Percentiles rank a stretch among this genome's conserved stretches.
These are phyloP conservation scores for Aspergillus sclerotiicarbonarius DNA, from an alignment of 495 filamentous ascomycete species.

Conservation along the genomic window DNA sequence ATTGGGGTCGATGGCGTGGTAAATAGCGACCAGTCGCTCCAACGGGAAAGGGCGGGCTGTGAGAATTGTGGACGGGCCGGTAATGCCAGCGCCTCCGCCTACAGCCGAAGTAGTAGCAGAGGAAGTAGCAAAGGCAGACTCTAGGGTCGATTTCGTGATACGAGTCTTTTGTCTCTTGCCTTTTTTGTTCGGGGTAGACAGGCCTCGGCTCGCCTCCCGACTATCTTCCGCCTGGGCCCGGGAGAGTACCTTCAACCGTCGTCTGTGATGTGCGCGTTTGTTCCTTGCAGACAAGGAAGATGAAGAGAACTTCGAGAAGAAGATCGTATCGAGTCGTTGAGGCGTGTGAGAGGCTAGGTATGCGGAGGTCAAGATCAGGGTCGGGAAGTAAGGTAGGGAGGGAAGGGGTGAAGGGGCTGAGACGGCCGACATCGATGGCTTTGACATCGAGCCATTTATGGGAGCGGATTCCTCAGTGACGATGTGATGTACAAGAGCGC, in stretches of 20 bases:
- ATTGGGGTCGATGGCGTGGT: conserved; percentile 73
- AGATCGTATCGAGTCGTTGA: conserved; percentile 68
- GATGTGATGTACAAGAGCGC: conserved; percentile 67
- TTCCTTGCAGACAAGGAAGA: conserved; percentile 46
- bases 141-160: conserved; percentile 49
- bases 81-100: conserved; percentile 42
- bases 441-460: conserved; percentile 16
- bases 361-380: conserved; percentile 77
- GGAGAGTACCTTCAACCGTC: conserved; percentile 46
- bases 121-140: conserved; percentile 39
- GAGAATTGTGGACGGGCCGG: conserved; percentile 67
- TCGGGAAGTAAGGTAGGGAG: conserved; percentile 73
- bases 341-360: conserved; percentile 92
- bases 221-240: conserved; percentile 41
- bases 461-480: conserved; percentile 42
- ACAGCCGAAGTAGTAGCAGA: conserved; percentile 40
- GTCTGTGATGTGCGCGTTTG: conserved; percentile 57
- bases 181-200: conserved; percentile 32
- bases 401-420: conserved; percentile 39
- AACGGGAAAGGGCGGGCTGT: conserved; percentile 78
- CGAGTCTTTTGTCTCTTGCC: conserved; percentile 42
- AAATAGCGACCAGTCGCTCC: conserved; percentile 85
- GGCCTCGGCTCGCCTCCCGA: conserved; percentile 26
- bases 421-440: conserved; percentile 27
- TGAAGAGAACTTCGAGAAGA: conserved; percentile 81